These are phyloP conservation scores for Extremus antarcticus DNA, from an alignment of 495 filamentous ascomycete genomes.

Conservation along the genomic window DNA sequence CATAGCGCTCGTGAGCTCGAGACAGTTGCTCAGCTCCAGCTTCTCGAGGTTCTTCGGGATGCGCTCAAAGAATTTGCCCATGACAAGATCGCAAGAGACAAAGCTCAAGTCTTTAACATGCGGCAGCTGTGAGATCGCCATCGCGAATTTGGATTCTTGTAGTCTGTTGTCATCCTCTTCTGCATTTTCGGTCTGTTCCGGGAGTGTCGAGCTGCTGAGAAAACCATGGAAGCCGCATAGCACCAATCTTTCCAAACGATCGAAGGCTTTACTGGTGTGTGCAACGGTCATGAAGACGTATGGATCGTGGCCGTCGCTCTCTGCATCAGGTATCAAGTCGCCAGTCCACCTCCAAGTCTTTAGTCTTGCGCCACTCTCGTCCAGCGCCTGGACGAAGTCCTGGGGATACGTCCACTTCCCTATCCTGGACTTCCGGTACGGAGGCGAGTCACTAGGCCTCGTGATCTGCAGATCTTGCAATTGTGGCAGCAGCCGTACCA, in stretches of 20 bases:
- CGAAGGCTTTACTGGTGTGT: constrained; percentile 52
- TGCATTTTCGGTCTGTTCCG: neutral
- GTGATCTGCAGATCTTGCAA: constrained; percentile 46
- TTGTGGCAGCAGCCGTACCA: constrained; percentile 37
- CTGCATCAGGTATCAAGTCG: constrained; percentile 35
- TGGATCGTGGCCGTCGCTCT: constrained; percentile 41
- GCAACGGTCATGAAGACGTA: constrained; percentile 40
- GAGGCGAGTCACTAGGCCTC: constrained; percentile 43
- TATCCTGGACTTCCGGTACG: constrained; percentile 38
- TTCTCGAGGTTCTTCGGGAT: constrained; percentile 53
- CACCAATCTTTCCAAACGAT: constrained; percentile 30
- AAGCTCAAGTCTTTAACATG: constrained; percentile 53
- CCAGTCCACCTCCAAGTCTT: constrained; percentile 64
- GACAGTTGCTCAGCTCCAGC: constrained; percentile 65
- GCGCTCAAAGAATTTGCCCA: constrained; percentile 44
- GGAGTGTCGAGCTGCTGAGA: too few relatives aligned
- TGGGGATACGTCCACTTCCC: constrained; percentile 52
- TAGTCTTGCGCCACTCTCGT: constrained; percentile 38
- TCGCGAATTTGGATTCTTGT: constrained; percentile 25
- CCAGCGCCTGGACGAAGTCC: constrained; percentile 46
- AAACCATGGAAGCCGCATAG: constrained; percentile 10
- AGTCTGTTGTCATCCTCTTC: too few relatives aligned
- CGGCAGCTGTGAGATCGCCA: constrained; percentile 48
- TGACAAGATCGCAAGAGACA: constrained; percentile 54
- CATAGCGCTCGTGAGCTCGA: constrained; percentile 48